Evolutionary conservation across 306 rosid genomes (phyloP).

Genomic region (Dryas alaskensis): DNA sequence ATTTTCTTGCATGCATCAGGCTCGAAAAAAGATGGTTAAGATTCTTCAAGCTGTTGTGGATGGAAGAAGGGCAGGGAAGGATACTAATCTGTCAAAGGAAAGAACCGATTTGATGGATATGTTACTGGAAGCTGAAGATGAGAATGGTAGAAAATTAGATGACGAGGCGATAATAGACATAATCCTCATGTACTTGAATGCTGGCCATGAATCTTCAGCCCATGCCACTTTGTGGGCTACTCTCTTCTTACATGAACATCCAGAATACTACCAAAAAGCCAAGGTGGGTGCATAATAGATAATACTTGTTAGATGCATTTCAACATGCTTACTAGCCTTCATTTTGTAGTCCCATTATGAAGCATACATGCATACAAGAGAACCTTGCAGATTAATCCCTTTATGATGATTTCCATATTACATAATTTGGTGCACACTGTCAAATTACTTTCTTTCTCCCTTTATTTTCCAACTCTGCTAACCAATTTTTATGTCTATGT

Average conservation of each 20-base stretch:
- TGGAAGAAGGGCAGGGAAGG: constrained; percentile 28
- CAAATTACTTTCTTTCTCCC: no score
- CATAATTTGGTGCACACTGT: no score
- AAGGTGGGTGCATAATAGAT: constrained; percentile 35
- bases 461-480: no score
- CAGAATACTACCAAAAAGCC: constrained; percentile 43
- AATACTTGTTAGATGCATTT: background rate
- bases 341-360: no score
- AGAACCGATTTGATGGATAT: constrained; percentile 56
- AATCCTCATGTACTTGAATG: constrained; percentile 63
- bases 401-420: no score
- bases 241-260: constrained; percentile 50
- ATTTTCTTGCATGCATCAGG: constrained; percentile 36
- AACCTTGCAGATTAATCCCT: no score
- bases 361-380: no score
- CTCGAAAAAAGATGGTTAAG: constrained; percentile 53
- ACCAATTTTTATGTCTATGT: no score
- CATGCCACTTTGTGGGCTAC: constrained; percentile 72
- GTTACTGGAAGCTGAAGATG: constrained; percentile 63
- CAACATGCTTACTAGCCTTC: background rate
- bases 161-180: constrained; percentile 69
- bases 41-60: constrained; percentile 46
- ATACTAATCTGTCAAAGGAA: constrained; percentile 5
- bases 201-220: constrained; percentile 86
- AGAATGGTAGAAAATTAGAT: constrained; percentile 47